These are phyloP conservation scores for Aspergillus calidoustus DNA, from an alignment of 2,329 filamentous ascomycete species.

Conservation along the genomic window DNA sequence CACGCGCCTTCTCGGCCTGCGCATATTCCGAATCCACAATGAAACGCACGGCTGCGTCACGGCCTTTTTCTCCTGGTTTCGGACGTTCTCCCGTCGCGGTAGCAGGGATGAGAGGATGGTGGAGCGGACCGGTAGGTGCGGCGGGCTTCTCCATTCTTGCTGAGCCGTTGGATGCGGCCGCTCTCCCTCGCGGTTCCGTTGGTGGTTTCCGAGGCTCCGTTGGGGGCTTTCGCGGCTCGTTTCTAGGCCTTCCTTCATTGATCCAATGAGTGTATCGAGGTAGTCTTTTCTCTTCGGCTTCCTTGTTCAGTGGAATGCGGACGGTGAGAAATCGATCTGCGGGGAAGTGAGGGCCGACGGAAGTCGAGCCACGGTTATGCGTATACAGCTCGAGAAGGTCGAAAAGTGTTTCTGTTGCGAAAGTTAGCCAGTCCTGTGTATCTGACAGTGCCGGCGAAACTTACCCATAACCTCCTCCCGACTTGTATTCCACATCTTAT, in stretches of 20 bases:
- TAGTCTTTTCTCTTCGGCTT: slow-evolving; percentile 67
- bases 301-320: slow-evolving; percentile 83
- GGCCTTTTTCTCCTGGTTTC: slow-evolving; percentile 49
- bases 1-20: slow-evolving; percentile 69
- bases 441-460: slow-evolving; percentile 44
- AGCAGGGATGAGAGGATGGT: slow-evolving; percentile 51
- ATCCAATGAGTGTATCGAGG: slow-evolving; percentile 67
- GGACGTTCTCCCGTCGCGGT: slow-evolving; percentile 51
- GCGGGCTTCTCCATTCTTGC: slow-evolving; percentile 21
- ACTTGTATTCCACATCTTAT: slow-evolving; percentile 53
- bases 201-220: slow-evolving; percentile 6
- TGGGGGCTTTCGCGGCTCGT: background rate
- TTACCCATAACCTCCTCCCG: slow-evolving; percentile 54
- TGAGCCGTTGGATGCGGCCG: slow-evolving; percentile 27
- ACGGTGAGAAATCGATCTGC: slow-evolving; percentile 82
- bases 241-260: slow-evolving; percentile 32
- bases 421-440: slow-evolving; percentile 23
- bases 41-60: slow-evolving; percentile 82
- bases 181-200: slow-evolving; percentile 13
- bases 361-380: slow-evolving; percentile 75
- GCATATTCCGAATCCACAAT: slow-evolving; percentile 83
- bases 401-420: slow-evolving; percentile 72
- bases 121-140: slow-evolving; percentile 7
- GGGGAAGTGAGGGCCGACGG: slow-evolving; percentile 72
- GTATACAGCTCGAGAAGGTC: slow-evolving; percentile 93